Evolutionary conservation across 208 protist genomes (phyloP), one percentile per base, ranked within the genome.

Genomic region (Leishmania braziliensis): DNA sequence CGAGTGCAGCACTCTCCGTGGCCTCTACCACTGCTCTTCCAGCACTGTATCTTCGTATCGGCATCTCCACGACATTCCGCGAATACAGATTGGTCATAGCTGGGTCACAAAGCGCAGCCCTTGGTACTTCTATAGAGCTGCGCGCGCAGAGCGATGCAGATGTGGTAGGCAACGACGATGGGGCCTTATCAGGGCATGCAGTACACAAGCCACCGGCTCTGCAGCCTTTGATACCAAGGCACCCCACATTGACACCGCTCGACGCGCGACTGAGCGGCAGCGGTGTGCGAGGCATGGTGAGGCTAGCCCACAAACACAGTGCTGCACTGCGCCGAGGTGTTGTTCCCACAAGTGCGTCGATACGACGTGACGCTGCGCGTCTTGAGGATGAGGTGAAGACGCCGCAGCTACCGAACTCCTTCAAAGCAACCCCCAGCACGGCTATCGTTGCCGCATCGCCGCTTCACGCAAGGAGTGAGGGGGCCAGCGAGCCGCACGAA

Each of bases 1-100:
- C 51, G 33, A 60, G 29, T 18, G 53, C 16, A 33, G 50, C 26
- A 39, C 23, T 14, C 0, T 10, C 63, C 71, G 77, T 33, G 23
- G 39, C 78, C 5, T 46, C 36, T 10, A 51, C 58, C 78, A 46
- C 75, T 14, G 39, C 66, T 36, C 50, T 87, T 48, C 75, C 84
- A 29, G 69, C 78, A 23, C 70, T 95, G 20, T 95, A 88, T 75
- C 50, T 95, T 8, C 86, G 84, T 14, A n/a, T 93, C 0, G 91
- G 86, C 65, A 85, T 78, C n/a, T 88, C 82, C 3, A 84, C 73
- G 14, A 89, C 86, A 3, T 95, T 95, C 69, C 87, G 89, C 36
- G 83, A 92, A 68, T 95, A 95, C 75, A 66, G 72, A 36, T 50
- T 86, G 62, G 77, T 81, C 6, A 6, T 39, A 4, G 23, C 43